Base-by-base conservation (phyloP, 1,284 basidiomycete species). In the Neonothopanus nambi region DNA sequence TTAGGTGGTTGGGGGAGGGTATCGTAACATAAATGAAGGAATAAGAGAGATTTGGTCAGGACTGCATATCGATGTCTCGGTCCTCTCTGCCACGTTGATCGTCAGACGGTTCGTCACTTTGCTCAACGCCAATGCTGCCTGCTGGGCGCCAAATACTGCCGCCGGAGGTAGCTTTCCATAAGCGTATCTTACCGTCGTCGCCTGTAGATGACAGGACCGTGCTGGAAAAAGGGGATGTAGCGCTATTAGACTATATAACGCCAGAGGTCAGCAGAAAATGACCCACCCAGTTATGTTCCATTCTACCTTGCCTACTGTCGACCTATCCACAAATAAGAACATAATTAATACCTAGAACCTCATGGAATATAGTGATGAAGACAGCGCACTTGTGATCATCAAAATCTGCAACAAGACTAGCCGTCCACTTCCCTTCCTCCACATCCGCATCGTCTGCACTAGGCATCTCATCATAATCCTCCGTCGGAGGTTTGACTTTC, bases 241-340 rank as follows among this genome's bases (percentile, higher is more conserved):
- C n/a, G n/a, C n/a, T n/a, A n/a, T n/a, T n/a, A n/a, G n/a, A n/a
- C n/a, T n/a, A n/a, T n/a, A n/a, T n/a, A n/a, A n/a, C n/a, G n/a
- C n/a, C n/a, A n/a, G n/a, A n/a, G n/a, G n/a, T n/a, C n/a, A 24
- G 35, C 21, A 17, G 23, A 7, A 41, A 26, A 11, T 21, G 3
- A 65, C 83, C 51, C 65, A 93, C 85, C 91, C 93, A 54, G 86
- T 95, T 60, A 93, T 83, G 70, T 88, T 96, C 93, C 85, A 96
- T 65, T 87, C 93, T 12, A 87, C 93, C 59, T 81, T 79, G 18
- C 80, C 87, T 33, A 89, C 83, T 38, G 77, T 78, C 6, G 84
- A 83, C 60, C 84, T 87, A 59, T 36, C 50, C 53, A 20, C 84
- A 59, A 41, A 51, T 51, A 18, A 30, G 41, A 6, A 21, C 39